Conservation (phyloP, 2,329 filamentous ascomycete species). For the Alternaria burnsii region DNA sequence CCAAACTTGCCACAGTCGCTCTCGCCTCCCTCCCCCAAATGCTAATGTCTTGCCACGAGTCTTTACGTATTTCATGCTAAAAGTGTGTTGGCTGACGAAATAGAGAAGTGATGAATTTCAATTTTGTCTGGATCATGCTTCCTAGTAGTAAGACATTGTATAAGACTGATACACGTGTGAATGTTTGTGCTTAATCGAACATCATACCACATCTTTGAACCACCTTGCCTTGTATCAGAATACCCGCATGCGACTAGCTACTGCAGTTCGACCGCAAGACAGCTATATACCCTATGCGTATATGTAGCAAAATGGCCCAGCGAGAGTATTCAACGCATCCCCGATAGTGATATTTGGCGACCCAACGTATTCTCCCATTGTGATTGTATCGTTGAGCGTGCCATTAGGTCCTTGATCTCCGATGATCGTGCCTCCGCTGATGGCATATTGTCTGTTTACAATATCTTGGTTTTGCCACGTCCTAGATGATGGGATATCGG, state of each 20-base stretch:
- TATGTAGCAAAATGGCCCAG: slow-evolving; percentile 56
- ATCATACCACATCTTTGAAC: not conserved
- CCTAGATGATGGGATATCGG: slow-evolving; percentile 13
- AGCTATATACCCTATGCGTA: slow-evolving; percentile 21
- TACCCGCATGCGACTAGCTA: not conserved
- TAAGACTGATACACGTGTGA: too few relatives aligned
- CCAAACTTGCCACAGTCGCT: not conserved
- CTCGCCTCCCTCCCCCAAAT: not conserved
- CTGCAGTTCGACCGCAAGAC: not conserved
- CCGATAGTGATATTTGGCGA: slow-evolving; percentile 42
- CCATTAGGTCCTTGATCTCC: slow-evolving; percentile 49
- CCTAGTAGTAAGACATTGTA: not conserved
- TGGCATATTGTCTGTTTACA: slow-evolving; percentile 47
- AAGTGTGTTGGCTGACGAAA: too few relatives aligned
- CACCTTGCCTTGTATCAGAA: not conserved
- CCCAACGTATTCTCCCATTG: slow-evolving; percentile 49
- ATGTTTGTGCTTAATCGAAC: not conserved
- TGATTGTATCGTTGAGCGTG: slow-evolving; percentile 54
- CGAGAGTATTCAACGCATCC: slow-evolving; percentile 54
- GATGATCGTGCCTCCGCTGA: slow-evolving; percentile 44
- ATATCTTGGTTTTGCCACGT: slow-evolving; percentile 60
- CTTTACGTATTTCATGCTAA: too few relatives aligned
- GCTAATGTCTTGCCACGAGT: not conserved
- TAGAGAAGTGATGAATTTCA: too few relatives aligned
- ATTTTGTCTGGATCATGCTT: too few relatives aligned